Percentiles rank a stretch among this genome's conserved stretches.
phyloP scores from a whole-genome alignment of 2,329 filamentous ascomycete genomes.

The Pseudogymnoascus sp. region DNA sequence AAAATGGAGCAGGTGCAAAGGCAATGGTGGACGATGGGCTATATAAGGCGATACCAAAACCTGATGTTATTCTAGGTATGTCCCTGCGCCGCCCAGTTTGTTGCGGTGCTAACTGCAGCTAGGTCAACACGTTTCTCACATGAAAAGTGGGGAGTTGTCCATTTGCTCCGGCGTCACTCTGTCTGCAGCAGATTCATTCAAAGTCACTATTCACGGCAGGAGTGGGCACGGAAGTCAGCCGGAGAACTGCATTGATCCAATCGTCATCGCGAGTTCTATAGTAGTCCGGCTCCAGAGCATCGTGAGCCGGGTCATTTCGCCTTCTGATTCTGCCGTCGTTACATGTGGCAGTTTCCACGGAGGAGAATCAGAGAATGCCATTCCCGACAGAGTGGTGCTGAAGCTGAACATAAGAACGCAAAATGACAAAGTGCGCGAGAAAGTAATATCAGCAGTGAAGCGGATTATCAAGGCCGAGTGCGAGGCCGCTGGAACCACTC shows the following conservation, averaged over 20 bases:
- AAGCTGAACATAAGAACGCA: constrained; percentile 46
- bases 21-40: constrained; percentile 51
- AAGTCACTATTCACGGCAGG: constrained; percentile 47
- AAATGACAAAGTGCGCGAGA: constrained; percentile 34
- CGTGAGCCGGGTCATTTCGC: constrained; percentile 45
- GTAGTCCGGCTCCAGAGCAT: constrained; percentile 52
- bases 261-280: constrained; percentile 46
- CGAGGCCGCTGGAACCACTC: constrained; percentile 27
- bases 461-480: constrained; percentile 51
- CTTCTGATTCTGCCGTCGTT: constrained; percentile 46
- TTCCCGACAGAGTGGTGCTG: constrained; percentile 45
- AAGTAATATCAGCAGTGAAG: constrained; percentile 29
- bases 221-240: constrained; percentile 51
- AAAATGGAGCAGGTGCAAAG: constrained; percentile 45
- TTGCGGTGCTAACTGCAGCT: background rate
- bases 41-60: constrained; percentile 42
- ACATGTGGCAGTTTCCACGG: constrained; percentile 51
- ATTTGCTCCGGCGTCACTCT: constrained; percentile 27
- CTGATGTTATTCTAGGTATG: constrained; percentile 38
- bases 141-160: background rate
- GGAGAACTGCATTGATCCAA: constrained; percentile 47
- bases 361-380: constrained; percentile 52
- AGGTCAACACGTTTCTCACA: constrained; percentile 39
- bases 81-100: background rate
- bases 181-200: constrained; percentile 37